Base-by-base conservation (phyloP, 257 asterid genomes). In the Ballota nigra region DNA sequence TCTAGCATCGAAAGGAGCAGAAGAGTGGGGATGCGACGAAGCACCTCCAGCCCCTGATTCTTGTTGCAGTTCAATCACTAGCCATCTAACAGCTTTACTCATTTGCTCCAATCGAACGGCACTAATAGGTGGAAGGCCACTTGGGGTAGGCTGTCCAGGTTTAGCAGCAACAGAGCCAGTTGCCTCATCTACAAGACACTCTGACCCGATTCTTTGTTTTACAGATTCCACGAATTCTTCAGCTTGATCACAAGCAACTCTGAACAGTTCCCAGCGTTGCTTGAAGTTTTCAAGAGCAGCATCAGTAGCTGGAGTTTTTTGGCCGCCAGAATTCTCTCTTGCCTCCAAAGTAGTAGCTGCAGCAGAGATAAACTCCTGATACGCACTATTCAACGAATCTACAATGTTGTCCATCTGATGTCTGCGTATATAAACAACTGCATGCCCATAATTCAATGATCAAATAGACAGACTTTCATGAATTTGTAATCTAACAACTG, bases 51-150 rank as follows among this genome's bases (percentile, higher is more conserved):
- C 47, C 51, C 98, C 97, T 9, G 97, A 89, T 40, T 97, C 97
- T 60, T 88, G 97, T 40, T 89, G 98, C 78, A 95, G 81, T 58
- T 89, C 99, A 78, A 95, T 86, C 69, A 95, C 99, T 8, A 95
- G 77, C 90, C 93, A 92, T 71, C 99, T 80, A 47, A 95, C 99
- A 19, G 98, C 98, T 86, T 92, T 95, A 75, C 99, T 95, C 98
- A 92, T 87, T 84, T 95, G 98, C 88, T 95, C 98, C 89, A 95
- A 75, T 13, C 97, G 84, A 74, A 95, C 97, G 0, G 99, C 99
- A 66, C 98, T 95, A 41, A 95, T 89, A 5, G 99, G 99, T 6
- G 96, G 95, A 64, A 89, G 95, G 34, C 96, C 97, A 55, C 64
- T 69, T 12, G 83, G 56, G 43, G 72, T 65, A 4, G 85, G 69